Conservation (phyloP, 176 grass and related monocot species). For the Musa itinerans region DNA sequence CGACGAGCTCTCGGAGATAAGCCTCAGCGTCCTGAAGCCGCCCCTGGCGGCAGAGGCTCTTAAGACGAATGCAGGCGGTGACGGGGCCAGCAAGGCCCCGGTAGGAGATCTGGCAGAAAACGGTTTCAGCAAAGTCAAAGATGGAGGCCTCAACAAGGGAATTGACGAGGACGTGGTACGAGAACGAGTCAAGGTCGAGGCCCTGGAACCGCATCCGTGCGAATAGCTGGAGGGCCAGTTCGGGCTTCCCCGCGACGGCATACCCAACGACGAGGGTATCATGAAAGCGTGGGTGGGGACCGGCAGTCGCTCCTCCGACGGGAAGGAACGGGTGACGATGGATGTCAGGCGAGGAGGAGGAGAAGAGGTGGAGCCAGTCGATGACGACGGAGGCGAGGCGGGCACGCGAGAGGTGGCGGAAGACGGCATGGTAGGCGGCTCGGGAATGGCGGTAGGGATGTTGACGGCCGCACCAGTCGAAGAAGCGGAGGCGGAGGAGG, state of each 20-base stretch:
- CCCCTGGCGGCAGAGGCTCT: constrained; percentile 48
- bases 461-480: constrained; percentile 71
- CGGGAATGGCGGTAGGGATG: constrained; percentile 53
- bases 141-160: constrained; percentile 77
- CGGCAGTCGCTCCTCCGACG: neutral
- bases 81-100: constrained; percentile 26
- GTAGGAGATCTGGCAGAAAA: constrained; percentile 28
- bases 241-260: constrained; percentile 72
- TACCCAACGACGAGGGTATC: constrained; percentile 79
- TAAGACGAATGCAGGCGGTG: constrained; percentile 53
- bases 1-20: constrained; percentile 51
- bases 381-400: constrained; percentile 42
- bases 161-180: constrained; percentile 71
- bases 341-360: constrained; percentile 20
- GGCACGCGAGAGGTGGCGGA: constrained; percentile 41
- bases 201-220: constrained; percentile 70
- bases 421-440: constrained; percentile 49
- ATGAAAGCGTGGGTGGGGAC: constrained; percentile 39
- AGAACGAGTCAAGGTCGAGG: constrained; percentile 49
- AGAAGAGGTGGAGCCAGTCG: constrained; percentile 83
- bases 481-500: constrained; percentile 69
- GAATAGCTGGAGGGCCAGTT: constrained; percentile 51
- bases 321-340: neutral
- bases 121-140: constrained; percentile 62
- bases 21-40: constrained; percentile 38